Base-by-base conservation (phyloP, 495 filamentous ascomycete genomes). In the Penicillium chermesinum region DNA sequence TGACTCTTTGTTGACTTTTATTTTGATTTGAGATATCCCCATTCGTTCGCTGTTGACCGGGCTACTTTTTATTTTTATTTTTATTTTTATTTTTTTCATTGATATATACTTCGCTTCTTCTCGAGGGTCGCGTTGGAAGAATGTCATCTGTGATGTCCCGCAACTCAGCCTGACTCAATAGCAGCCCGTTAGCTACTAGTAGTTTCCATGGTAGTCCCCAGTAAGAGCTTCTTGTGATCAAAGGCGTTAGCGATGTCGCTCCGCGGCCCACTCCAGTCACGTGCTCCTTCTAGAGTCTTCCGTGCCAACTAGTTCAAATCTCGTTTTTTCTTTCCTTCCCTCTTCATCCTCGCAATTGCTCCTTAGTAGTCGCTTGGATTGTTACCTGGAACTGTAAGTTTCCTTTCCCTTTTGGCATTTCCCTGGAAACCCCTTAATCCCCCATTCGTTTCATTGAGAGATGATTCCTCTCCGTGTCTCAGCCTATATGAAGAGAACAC, bases 271-370 rank as follows among this genome's bases (percentile, higher is more conserved):
- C 44, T 46, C 0, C 25, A 17, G 15, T 38, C 65, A 69, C 63
- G 66, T 71, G 68, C 32, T 17, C 55, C 55, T 74, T 73, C 70
- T 74, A 74, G 69, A 71, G 63, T 61, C 66, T 74, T 74, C 70
- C 67, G 65, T 71, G 47, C 48, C 43, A 32, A 27, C 25, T 36
- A 44, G 18, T 46, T 58, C 57, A 63, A 60, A 58, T 60, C 55
- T 53, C 58, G 50, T 25, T 50, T 43, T 38, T 30, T 44, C 42
- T 40, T 32, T 20, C 14, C 39, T 41, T 41, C 36, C 38, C 37
- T 48, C 36, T 19, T 46, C 34, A 48, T 27, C 43, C 50, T 48
- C 18, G 21, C 45, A 41, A 34, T 44, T 46, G 44, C 47, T 36
- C 36, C 22, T 39, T 46, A 16, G 37, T 39, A 39, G 32, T 40